Evolutionary conservation across 1,139 yeast genomes (phyloP), one percentile per base, ranked within the genome.

Genomic region (Nakaseomyces delphensis): DNA sequence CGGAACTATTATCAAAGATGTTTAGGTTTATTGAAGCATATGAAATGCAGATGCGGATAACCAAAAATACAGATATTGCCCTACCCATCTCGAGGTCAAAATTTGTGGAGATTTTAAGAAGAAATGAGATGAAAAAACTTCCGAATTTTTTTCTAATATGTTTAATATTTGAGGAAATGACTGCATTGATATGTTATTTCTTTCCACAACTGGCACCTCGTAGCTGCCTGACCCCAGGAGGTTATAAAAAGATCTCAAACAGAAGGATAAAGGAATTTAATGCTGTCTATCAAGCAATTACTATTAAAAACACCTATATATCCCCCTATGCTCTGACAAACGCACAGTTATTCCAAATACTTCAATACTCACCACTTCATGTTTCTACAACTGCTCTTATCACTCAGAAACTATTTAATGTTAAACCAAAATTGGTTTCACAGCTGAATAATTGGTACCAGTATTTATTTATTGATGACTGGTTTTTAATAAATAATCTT

Each of bases 151-250:
- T 55, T 15, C 7, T 56, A 7, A 36, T 56, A 19, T 46, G 52
- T 7, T 21, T 56, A 13, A 16, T 53, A 2, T 53, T 59, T 37
- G 64, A 59, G 41, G 64, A 60, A 44, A 28, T 55, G 4, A 48
- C 55, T 0, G 53, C 56, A 1, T 28, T 52, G 9, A 38, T 60
- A 13, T 51, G 57, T 39, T 57, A 56, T 41, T 39, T 56, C 16
- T 51, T 53, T 40, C 64, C 64, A 2, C 53, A 52, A 30, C 15
- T 58, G 2, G 59, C 55, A 2, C 54, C 60, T 3, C 53, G 53
- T 48, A 53, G 56, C 43, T 52, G 62, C 43, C 41, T 59, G 33
- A 53, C 56, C 19, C 56, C 59, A 10, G 50, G 60, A 27, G 55
- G 53, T 25, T 55, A 47, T 39, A 40, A 47, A 14, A 55, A 52